Conservation (phyloP, 2,329 filamentous ascomycete genomes). For the Neonectria sp. region DNA sequence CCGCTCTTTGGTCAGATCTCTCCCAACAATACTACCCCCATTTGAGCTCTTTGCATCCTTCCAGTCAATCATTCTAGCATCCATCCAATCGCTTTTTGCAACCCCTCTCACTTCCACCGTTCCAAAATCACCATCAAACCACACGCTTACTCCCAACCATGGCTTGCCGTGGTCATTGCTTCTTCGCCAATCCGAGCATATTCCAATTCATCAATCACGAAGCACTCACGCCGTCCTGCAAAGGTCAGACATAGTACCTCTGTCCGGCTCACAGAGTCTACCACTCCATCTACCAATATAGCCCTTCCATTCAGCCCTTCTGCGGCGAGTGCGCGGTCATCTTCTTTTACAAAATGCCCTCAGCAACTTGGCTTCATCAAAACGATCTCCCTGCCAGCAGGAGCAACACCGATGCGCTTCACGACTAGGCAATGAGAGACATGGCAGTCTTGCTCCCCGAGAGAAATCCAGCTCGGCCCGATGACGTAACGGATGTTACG, state of each 20-base stretch:
- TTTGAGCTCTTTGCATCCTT: not conserved
- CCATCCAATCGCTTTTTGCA: not conserved
- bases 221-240: not conserved
- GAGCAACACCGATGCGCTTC: conserved; percentile 7
- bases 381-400: conserved; percentile 36
- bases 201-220: conserved; percentile 40
- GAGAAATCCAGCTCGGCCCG: not conserved
- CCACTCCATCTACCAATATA: conserved; percentile 45
- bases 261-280: conserved; percentile 49
- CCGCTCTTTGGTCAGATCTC: conserved; percentile 19
- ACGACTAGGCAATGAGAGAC: conserved; percentile 6
- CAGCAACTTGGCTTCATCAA: conserved; percentile 39
- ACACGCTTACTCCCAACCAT: conserved; percentile 19
- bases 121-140: not conserved
- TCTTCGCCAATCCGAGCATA: conserved; percentile 23
- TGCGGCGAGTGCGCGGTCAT: conserved; percentile 54
- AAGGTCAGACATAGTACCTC: conserved; percentile 49
- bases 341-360: conserved; percentile 40
- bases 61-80: not conserved
- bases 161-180: conserved; percentile 47
- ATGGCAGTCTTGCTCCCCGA: conserved; percentile 19
- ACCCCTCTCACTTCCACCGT: not conserved
- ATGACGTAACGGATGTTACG: not conserved
- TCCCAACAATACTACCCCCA: not conserved
- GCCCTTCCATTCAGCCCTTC: conserved; percentile 42